These are phyloP conservation scores for Penicillium sp. DNA, from an alignment of 2,329 filamentous ascomycete genomes.

Conservation along the genomic window DNA sequence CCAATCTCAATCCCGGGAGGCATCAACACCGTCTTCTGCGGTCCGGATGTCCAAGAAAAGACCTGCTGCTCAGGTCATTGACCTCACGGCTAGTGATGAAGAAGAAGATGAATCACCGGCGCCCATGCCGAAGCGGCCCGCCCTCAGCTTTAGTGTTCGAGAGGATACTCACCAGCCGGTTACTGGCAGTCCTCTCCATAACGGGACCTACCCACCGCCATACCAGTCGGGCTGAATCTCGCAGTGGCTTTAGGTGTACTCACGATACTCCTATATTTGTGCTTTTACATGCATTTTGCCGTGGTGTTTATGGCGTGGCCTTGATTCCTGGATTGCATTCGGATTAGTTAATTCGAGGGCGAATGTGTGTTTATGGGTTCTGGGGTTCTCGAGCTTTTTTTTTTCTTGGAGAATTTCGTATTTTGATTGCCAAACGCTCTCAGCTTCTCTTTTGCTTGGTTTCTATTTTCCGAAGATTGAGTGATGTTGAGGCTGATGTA, in stretches of 20 bases:
- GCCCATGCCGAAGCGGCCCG: conserved; percentile 35
- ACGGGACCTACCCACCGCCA: conserved; percentile 16
- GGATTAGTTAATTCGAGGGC: conserved; percentile 1
- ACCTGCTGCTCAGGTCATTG: conserved; percentile 50
- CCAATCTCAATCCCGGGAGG: conserved; percentile 36
- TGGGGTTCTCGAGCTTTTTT: background rate
- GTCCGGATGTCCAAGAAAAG: conserved; percentile 44
- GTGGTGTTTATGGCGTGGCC: conserved; percentile 17
- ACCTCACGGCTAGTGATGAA: conserved; percentile 54
- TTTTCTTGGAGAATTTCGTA: background rate
- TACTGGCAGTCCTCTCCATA: conserved; percentile 20
- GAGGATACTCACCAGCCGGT: conserved; percentile 22
- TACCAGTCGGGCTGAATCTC: conserved; percentile 13
- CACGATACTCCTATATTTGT: background rate
- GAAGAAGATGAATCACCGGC: conserved; percentile 48
- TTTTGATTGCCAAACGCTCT: background rate
- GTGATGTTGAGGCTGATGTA: background rate
- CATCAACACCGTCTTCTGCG: conserved; percentile 40
- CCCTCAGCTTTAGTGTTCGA: conserved; percentile 23
- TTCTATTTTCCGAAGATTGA: background rate
- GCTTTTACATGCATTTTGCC: conserved; percentile 15
- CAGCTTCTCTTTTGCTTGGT: background rate
- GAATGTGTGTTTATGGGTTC: background rate
- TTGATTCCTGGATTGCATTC: conserved; percentile 1
- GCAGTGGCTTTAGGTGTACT: background rate